Conservation (phyloP, 1,139 yeast genomes). For the Debaryomyces psychrophilus region DNA sequence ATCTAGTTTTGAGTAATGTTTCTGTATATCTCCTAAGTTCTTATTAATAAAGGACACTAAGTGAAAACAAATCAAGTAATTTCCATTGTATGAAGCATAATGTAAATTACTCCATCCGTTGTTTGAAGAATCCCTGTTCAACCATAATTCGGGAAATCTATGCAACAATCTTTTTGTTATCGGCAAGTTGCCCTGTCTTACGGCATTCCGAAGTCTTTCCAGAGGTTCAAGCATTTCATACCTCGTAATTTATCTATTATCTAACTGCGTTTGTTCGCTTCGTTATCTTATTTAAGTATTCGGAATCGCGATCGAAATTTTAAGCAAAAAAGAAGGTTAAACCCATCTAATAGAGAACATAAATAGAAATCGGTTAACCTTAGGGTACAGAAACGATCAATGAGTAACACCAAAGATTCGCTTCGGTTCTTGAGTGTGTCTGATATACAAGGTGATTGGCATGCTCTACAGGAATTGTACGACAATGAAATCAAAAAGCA, state of each 20-base stretch:
- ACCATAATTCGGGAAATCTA: conserved; percentile 76
- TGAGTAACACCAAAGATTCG: conserved; percentile 9
- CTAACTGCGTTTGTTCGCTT: background rate
- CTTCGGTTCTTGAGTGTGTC: conserved; percentile 30
- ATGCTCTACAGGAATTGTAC: conserved; percentile 23
- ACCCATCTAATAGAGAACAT: background rate
- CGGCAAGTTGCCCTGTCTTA: conserved; percentile 68
- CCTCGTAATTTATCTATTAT: background rate
- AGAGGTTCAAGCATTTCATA: conserved; percentile 61
- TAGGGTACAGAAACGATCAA: background rate
- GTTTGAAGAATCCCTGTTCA: conserved; percentile 63
- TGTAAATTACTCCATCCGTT: conserved; percentile 92
- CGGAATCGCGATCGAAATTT: conserved; percentile 9
- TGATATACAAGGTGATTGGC: conserved; percentile 41
- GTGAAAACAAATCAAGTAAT: conserved; percentile 74
- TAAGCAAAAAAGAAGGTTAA: background rate
- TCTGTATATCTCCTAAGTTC: conserved; percentile 20
- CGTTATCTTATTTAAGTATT: conserved; percentile 1
- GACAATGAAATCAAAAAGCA: conserved; percentile 18
- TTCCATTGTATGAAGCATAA: conserved; percentile 82
- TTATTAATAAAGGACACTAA: conserved; percentile 42
- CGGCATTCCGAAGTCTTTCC: conserved; percentile 71
- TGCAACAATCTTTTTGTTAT: conserved; percentile 72
- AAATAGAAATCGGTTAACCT: background rate
- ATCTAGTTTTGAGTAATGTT: conserved; percentile 30